Conservation (phyloP, 2,329 filamentous ascomycete species). For the Dactylonectria estremocensis region DNA sequence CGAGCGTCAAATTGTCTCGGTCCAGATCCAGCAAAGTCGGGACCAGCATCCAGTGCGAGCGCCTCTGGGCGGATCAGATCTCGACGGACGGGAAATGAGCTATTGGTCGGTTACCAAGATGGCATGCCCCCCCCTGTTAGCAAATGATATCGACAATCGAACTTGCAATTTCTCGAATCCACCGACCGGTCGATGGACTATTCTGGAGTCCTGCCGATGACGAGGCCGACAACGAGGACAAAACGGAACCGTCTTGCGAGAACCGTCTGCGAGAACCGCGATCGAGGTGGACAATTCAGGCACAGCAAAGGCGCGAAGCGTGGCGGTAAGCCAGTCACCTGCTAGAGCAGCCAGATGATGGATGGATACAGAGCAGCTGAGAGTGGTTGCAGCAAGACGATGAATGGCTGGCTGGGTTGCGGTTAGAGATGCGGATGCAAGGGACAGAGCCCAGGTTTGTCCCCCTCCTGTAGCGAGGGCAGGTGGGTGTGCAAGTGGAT, state of each 20-base stretch:
- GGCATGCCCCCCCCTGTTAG: constrained; percentile 44
- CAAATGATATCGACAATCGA: constrained; percentile 43
- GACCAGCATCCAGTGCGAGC: background rate
- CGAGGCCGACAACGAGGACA: constrained; percentile 25
- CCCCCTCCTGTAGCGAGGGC: background rate
- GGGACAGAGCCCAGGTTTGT: constrained; percentile 14
- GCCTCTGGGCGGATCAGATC: constrained; percentile 32
- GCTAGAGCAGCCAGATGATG: constrained; percentile 6
- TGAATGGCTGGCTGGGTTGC: constrained; percentile 23
- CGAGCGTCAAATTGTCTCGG: background rate
- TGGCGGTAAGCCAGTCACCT: constrained; percentile 2
- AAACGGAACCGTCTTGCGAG: background rate
- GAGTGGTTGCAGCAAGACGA: constrained; percentile 23
- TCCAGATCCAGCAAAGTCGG: constrained; percentile 6
- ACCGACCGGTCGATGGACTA: constrained; percentile 32
- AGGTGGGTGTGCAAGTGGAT: background rate
- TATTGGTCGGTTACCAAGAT: constrained; percentile 35
- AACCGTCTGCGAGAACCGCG: constrained; percentile 10
- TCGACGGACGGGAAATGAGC: constrained; percentile 45
- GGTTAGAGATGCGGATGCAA: constrained; percentile 32
- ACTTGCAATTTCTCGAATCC: constrained; percentile 47
- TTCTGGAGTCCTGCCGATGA: constrained; percentile 30
- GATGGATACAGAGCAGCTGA: constrained; percentile 12
- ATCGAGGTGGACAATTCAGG: background rate
- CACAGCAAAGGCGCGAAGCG: background rate